These are phyloP conservation scores for Tulasnella sp. DNA, from an alignment of 768 basidiomycete genomes.

Conservation along the genomic window DNA sequence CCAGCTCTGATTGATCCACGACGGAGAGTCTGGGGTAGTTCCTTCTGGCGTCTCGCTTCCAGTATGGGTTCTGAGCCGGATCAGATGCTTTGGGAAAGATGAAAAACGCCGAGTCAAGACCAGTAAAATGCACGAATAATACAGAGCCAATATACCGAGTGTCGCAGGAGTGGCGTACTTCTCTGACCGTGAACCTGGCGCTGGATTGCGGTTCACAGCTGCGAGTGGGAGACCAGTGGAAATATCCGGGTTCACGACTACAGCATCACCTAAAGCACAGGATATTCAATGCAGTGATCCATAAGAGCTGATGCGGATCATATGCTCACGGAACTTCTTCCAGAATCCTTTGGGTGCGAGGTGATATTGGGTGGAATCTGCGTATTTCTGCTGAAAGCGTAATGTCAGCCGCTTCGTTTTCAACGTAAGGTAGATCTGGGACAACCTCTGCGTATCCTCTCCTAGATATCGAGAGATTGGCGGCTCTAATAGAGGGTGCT, in stretches of 20 bases:
- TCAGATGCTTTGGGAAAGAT: conserved; percentile 51
- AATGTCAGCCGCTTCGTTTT: not conserved
- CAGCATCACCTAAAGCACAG: conserved; percentile 63
- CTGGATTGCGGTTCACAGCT: conserved; percentile 63
- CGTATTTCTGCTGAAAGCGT: conserved; percentile 39
- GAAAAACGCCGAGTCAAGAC: not conserved
- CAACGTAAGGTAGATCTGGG: not conserved
- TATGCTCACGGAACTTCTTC: conserved; percentile 82
- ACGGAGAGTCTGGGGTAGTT: conserved; percentile 87
- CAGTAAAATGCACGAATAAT: not conserved
- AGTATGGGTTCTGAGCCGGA: conserved; percentile 83
- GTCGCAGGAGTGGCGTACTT: conserved; percentile 79
- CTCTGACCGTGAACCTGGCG: conserved; percentile 80
- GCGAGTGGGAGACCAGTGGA: conserved; percentile 79
- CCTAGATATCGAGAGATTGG: not conserved
- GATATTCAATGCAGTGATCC: too few relatives aligned
- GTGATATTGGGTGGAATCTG: conserved; percentile 86
- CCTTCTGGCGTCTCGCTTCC: conserved; percentile 90
- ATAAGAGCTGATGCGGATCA: not conserved
- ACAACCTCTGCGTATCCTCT: conserved; percentile 10
- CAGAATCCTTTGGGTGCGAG: conserved; percentile 83
- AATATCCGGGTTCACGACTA: conserved; percentile 81
- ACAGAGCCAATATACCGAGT: conserved; percentile 46
- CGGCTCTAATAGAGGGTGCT: too few relatives aligned
- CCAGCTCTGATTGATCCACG: conserved; percentile 73